phyloP scores from a whole-genome alignment of 805 yeast species.

The Metschnikowia colocasiae region DNA sequence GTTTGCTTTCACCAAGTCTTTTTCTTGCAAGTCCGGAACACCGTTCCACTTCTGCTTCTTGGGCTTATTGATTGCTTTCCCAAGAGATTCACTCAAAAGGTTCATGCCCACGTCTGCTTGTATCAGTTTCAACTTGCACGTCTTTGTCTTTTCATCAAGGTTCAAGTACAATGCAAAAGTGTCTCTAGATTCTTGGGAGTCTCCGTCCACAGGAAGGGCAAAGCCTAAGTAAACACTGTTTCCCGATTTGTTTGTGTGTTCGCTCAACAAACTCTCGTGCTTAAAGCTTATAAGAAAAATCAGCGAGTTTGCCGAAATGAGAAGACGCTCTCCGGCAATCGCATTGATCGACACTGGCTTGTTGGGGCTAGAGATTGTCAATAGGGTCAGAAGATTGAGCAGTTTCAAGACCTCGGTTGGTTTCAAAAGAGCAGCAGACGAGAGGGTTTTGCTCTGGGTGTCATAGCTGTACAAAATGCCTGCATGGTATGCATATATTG shows the following conservation, averaged over 20 bases:
- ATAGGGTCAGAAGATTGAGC: slow-evolving; percentile 21
- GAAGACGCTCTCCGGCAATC: slow-evolving; percentile 45
- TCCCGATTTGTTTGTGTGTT: slow-evolving; percentile 25
- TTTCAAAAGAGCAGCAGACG: slow-evolving; percentile 23
- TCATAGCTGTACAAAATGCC: slow-evolving; percentile 28
- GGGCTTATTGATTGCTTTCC: slow-evolving; percentile 46
- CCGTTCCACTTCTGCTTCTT: slow-evolving; percentile 22
- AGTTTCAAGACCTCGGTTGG: slow-evolving; percentile 20
- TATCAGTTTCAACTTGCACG: slow-evolving; percentile 41
- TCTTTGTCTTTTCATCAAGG: slow-evolving; percentile 40
- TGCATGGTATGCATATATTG: slow-evolving; percentile 22
- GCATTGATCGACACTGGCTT: slow-evolving; percentile 30
- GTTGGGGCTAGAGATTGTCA: slow-evolving; percentile 7
- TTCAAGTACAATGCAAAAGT: slow-evolving; percentile 43
- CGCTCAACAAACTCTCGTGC: slow-evolving; percentile 38
- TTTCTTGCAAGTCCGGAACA: slow-evolving; percentile 23
- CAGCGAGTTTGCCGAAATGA: slow-evolving; percentile 38
- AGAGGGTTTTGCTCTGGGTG: slow-evolving; percentile 14
- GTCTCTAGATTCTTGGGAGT: slow-evolving; percentile 35
- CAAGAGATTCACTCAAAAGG: slow-evolving; percentile 63
- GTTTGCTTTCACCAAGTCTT: slow-evolving; percentile 19
- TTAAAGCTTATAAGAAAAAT: slow-evolving; percentile 44
- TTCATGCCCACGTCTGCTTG: slow-evolving; percentile 63
- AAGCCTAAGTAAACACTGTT: slow-evolving; percentile 20
- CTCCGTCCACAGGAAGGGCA: slow-evolving; percentile 39